Base-by-base conservation (phyloP, 257 asterid species). In the Solanum habrochaites region DNA sequence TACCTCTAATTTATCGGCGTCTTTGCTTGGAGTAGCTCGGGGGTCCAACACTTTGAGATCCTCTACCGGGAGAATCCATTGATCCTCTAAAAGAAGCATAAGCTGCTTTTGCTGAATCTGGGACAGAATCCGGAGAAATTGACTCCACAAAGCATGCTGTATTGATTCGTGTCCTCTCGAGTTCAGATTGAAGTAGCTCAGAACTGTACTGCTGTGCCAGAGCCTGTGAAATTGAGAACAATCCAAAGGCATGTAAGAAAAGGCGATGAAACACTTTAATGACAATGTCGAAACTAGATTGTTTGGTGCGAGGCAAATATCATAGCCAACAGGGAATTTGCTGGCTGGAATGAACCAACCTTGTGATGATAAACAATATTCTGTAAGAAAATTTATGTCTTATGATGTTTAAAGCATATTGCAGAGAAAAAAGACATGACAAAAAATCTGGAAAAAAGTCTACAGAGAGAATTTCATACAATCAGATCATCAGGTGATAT, bases 101-200 rank as follows among this genome's bases (percentile, higher is more conserved):
- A 16, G 99, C 98, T 77, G 98, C 99, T 93, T 96, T 97, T 18
- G 99, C 99, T 18, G 99, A 95, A 91, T 96, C 99, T 16, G 99
- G 98, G 74, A 96, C 95, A 0, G 98, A 91, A 87, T 94, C 98
- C 86, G 94, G 86, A 9, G 98, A 92, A 56, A 95, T 93, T 2
- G 98, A 90, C 89, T 95, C 99, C 69, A 96, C 97, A 71, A 97
- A 97, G 91, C 99, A 97, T 52, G 99, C 98, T 3, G 99, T 94
- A 88, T 97, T 97, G 88, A 97, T 94, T 83, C 99, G 89, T 2
- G 98, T 97, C 91, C 99, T 93, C 87, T 97, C 99, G 1, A 97
- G 97, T 91, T 97, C 99, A 2, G 91, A 88, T 88, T 97, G 99
- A 83, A 97, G 99, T 78, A 94, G 92, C 86, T 97, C 99, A 11